Evolutionary conservation across 2,329 filamentous ascomycete species (phyloP).

Genomic region (Apiospora malaysiana): DNA sequence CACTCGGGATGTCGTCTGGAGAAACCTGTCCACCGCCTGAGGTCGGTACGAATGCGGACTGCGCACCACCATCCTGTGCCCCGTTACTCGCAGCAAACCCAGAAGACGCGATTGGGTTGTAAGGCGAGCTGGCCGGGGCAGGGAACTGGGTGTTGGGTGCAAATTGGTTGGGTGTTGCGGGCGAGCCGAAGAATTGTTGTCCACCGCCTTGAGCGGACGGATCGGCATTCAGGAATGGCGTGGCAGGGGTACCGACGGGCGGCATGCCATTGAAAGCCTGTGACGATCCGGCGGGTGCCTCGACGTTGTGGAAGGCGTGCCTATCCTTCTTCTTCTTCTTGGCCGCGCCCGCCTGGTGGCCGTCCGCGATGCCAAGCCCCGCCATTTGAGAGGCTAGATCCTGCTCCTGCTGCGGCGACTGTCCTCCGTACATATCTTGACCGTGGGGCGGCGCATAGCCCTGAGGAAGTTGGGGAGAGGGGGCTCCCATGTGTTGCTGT

Average conservation of each 20-base stretch:
- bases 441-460: slow-evolving; percentile 41
- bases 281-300: slow-evolving; percentile 70
- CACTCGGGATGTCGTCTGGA: slow-evolving; percentile 89
- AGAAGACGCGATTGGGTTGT: slow-evolving; percentile 50
- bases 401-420: slow-evolving; percentile 38
- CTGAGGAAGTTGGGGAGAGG: slow-evolving; percentile 40
- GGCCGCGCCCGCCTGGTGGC: slow-evolving; percentile 48
- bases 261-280: slow-evolving; percentile 74
- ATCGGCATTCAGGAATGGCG: slow-evolving; percentile 65
- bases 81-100: slow-evolving; percentile 52
- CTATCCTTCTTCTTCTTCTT: slow-evolving; percentile 91
- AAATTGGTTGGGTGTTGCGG: slow-evolving; percentile 55
- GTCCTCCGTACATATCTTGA: slow-evolving; percentile 37
- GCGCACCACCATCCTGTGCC: slow-evolving; percentile 43
- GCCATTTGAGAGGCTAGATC: slow-evolving; percentile 78
- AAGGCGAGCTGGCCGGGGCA: slow-evolving; percentile 59
- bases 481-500: slow-evolving; percentile 48
- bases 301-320: slow-evolving; percentile 89
- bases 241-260: slow-evolving; percentile 58
- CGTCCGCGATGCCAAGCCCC: slow-evolving; percentile 70
- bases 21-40: slow-evolving; percentile 79
- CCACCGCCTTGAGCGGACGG: slow-evolving; percentile 49
- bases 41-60: slow-evolving; percentile 58
- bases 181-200: slow-evolving; percentile 55
- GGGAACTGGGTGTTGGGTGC: slow-evolving; percentile 59